Evolutionary conservation across 208 protist species (phyloP).

Genomic region (Crithidia expoeki): DNA sequence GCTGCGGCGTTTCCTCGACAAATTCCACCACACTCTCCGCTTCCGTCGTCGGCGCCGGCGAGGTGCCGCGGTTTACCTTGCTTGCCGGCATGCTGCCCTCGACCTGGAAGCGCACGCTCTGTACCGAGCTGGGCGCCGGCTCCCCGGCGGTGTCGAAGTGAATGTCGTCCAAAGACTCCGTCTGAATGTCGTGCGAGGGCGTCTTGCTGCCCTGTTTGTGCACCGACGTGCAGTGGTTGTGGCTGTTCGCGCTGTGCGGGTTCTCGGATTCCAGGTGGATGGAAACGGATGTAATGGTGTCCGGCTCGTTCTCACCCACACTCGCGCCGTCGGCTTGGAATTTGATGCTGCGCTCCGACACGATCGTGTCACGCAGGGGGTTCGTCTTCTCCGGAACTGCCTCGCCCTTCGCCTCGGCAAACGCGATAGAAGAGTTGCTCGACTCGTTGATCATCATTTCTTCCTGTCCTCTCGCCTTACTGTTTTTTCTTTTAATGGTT

Average conservation of each 20-base stretch:
- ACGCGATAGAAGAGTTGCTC: conserved; percentile 24
- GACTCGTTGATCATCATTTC: conserved; percentile 17
- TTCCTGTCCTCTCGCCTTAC: not conserved
- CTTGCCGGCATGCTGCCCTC: conserved; percentile 6
- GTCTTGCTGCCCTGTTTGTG: not conserved
- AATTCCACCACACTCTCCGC: conserved; percentile 7
- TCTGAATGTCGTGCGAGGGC: not conserved
- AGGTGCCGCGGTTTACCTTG: conserved; percentile 6
- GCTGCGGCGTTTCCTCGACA: conserved; percentile 17
- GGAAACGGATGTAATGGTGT: conserved; percentile 16
- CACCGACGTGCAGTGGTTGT: not conserved
- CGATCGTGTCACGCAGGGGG: conserved; percentile 2
- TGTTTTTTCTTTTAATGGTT: conserved; percentile 5
- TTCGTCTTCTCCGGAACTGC: not conserved
- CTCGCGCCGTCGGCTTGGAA: conserved; percentile 15
- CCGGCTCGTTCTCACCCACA: conserved; percentile 2
- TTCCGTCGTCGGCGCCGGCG: not conserved
- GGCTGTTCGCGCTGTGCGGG: conserved; percentile 1
- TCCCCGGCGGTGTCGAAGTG: conserved; percentile 17
- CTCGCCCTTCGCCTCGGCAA: conserved; percentile 17
- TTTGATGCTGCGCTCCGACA: conserved; percentile 19
- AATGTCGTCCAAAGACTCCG: conserved; percentile 27
- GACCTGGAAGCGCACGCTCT: conserved; percentile 28
- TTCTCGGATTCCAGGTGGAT: conserved; percentile 12
- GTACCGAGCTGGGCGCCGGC: conserved; percentile 12